Base-by-base conservation (phyloP, 2,329 filamentous ascomycete species). In the Penicillium sp. region DNA sequence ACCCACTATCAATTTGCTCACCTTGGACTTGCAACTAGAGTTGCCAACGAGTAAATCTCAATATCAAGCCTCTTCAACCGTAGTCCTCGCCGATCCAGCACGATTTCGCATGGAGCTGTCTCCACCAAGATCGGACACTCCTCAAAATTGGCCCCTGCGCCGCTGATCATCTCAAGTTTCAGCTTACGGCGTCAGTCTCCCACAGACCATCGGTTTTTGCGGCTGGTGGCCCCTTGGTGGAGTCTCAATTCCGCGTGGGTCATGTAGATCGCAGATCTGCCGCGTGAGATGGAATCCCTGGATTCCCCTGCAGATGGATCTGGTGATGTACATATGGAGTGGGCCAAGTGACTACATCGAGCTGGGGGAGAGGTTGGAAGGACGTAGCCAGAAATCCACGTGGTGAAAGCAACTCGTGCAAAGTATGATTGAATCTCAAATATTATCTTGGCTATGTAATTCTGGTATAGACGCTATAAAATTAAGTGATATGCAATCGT, bases 361-460 rank as follows among this genome's bases (percentile, higher is more conserved):
- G 16, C 16, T 10, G 22, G 13, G 2, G 3, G 8, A 22, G n/a
- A 10, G 19, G 7, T 43, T 11, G 19, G 25, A 19, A 25, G n/a
- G 40, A 11, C 3, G 19, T 19, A 22, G 7, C n/a, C 2, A 25
- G 4, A 7, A 46, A 42, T 42, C 25, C 26, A 48, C 46, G 46
- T 22, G 46, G 28, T 51, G 28, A 13, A 19, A 35, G n/a, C 3
- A 13, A 51, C 30, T 22, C n/a, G n/a, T 22, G 46, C 4, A n/a
- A 6, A 51, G 28, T 33, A 19, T 33, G 22, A 35, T 22, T 14
- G 46, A 51, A 51, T 35, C 16, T 51, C 28, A 35, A 30, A 43
- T 38, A 54, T 54, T 54, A 54, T 54, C 26, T 3, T 30, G 22
- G 13, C 40, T 43, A 28, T 40, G 35, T 40, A 54, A 45, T 43